Evolutionary conservation across 441 rosid genomes (phyloP), one percentile per base, ranked within the genome.

Genomic region (Populus hybrid): DNA sequence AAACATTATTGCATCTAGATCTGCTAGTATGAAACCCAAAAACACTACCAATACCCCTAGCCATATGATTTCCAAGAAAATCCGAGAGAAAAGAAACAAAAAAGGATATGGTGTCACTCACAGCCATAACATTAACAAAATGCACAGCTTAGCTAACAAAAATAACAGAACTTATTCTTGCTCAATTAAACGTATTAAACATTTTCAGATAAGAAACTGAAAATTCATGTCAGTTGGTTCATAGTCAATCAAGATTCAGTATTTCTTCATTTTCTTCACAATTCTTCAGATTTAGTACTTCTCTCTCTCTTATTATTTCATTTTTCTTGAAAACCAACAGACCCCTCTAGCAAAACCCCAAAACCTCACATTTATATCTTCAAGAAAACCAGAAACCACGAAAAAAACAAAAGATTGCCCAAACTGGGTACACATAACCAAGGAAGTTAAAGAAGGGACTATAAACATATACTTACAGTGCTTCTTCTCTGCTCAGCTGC

Each of bases 401-500:
- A 35, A 65, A 54, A 71, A 54, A 40, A 32, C 10, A 42, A 30
- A 11, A 36, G 61, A 30, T 24, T 50, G 12, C 42, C n/a, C 38
- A 24, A 24, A 14, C 40, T 26, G 10, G 36, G 21, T 54, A 0
- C 8, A n/a, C 5, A 36, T 28, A 26, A 20, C n/a, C 50, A 59
- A 11, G 10, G 21, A 12, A 36, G 42, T 23, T 14, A 10, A 54
- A 12, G 34, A 65, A 9, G 38, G 59, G 73, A 67, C 42, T 38
- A 61, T 8, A 36, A 35, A 69, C 54, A 77, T 81, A 79, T 57
- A 87, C 95, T 88, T 75, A 94, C 95, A 61, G 91, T 88, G 84
- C 89, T 91, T 82, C 98, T 89, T 81, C 97, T 89, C 79, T 91
- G 97, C 90, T 94, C 98, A 73, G 97, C 98, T 76, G 95, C 99